Conservation (phyloP, 345 rosid genomes). For the Rhizophora mangle region DNA sequence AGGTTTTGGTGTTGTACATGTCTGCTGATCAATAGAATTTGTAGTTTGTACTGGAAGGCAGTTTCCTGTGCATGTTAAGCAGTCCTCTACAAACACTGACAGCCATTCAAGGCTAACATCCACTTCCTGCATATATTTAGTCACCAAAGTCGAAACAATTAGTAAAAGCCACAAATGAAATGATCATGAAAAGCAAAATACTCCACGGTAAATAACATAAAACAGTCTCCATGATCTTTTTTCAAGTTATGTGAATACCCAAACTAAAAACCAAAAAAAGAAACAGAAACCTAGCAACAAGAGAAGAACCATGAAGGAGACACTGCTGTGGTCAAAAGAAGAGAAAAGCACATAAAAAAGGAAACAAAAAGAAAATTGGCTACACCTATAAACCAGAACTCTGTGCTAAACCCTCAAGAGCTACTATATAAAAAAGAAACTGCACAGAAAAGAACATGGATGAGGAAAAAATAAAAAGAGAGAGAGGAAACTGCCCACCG, state of each 20-base stretch:
- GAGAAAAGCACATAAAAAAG: no score
- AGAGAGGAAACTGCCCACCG: slow-evolving; percentile 22
- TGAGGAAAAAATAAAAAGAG: neutral
- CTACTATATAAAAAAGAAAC: no score
- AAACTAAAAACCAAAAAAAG: no score
- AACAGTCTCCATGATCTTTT: no score
- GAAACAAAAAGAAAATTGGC: no score
- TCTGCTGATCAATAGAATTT: slow-evolving; percentile 1
- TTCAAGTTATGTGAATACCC: no score
- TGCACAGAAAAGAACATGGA: neutral
- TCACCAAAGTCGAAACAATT: neutral
- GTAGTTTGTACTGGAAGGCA: slow-evolving; percentile 36
- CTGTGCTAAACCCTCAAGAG: neutral
- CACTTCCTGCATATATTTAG: slow-evolving; percentile 43
- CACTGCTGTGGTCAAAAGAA: no score
- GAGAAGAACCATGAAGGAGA: no score
- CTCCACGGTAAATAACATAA: no score
- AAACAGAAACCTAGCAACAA: no score
- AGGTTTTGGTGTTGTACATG: slow-evolving; percentile 16
- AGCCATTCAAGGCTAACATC: slow-evolving; percentile 66
- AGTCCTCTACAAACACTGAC: slow-evolving; percentile 63
- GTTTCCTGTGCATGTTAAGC: slow-evolving; percentile 52
- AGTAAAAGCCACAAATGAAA: no score
- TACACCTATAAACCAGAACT: no score
- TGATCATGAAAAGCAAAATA: neutral